phyloP scores from a whole-genome alignment of 805 yeast species.

The Diddensiella transvaalensis region DNA sequence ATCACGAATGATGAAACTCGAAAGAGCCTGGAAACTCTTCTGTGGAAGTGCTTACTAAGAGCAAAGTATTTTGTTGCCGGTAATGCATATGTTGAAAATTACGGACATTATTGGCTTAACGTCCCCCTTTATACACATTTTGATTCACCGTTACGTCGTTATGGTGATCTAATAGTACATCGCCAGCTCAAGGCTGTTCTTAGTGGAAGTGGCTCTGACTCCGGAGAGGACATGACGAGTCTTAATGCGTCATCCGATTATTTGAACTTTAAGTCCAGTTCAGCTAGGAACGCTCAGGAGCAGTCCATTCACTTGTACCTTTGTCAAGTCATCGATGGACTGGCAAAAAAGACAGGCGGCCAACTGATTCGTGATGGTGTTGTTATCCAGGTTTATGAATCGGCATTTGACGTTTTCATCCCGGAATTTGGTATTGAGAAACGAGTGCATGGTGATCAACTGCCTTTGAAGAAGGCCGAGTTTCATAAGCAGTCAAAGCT shows the following conservation, averaged over 20 bases:
- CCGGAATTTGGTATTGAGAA: slow-evolving; percentile 95
- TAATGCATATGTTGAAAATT: slow-evolving; percentile 71
- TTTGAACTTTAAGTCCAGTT: slow-evolving; percentile 92
- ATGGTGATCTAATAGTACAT: slow-evolving; percentile 89
- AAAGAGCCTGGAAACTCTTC: slow-evolving; percentile 70
- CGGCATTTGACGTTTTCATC: slow-evolving; percentile 87
- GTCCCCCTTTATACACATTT: slow-evolving; percentile 88
- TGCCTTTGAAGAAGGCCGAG: slow-evolving; percentile 89
- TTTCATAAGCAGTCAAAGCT: slow-evolving; percentile 65
- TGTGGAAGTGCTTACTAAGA: slow-evolving; percentile 77
- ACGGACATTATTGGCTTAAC: slow-evolving; percentile 76
- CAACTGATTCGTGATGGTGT: slow-evolving; percentile 82
- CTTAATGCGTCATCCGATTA: slow-evolving; percentile 83
- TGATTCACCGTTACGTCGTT: slow-evolving; percentile 87
- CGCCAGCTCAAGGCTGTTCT: slow-evolving; percentile 78
- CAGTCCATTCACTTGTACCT: slow-evolving; percentile 86
- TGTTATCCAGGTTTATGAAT: slow-evolving; percentile 89
- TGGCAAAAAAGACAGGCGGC: slow-evolving; percentile 65
- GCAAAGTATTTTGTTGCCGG: slow-evolving; percentile 91
- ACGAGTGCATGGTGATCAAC: slow-evolving; percentile 95
- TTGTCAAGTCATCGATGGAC: slow-evolving; percentile 77
- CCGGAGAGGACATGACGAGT: slow-evolving; percentile 43
- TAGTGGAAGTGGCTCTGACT: slow-evolving; percentile 23
- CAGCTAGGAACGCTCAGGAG: slow-evolving; percentile 89
- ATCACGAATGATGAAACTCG: slow-evolving; percentile 62